Evolutionary conservation across 805 yeast genomes (phyloP).

Genomic region (Starmerella geochares): DNA sequence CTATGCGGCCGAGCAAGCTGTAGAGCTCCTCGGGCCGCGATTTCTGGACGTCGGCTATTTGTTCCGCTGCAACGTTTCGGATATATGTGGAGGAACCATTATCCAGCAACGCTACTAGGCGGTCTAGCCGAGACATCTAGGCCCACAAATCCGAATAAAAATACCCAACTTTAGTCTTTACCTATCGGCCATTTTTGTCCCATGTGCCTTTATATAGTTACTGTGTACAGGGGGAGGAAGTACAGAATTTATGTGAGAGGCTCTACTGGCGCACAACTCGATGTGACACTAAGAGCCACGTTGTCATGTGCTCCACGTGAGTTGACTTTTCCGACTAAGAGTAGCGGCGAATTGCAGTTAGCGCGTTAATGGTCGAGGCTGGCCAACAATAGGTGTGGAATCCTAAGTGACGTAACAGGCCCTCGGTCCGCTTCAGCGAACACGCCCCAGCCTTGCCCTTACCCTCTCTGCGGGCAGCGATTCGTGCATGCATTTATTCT

Average conservation of each 20-base stretch:
- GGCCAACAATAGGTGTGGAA: too few species aligned
- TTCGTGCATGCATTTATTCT: neutral
- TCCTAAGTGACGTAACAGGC: neutral
- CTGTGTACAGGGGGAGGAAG: neutral
- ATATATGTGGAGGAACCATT: constrained; percentile 92
- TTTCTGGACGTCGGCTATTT: constrained; percentile 83
- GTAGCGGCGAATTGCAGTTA: neutral
- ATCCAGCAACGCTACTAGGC: constrained; percentile 47
- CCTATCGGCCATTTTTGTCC: neutral
- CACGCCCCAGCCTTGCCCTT: neutral
- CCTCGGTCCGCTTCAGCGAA: too few species aligned
- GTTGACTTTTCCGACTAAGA: neutral
- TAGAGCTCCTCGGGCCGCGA: constrained; percentile 89
- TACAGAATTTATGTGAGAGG: constrained; percentile 7
- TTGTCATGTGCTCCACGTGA: neutral
- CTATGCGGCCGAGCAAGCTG: constrained; percentile 73
- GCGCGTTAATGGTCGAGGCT: neutral
- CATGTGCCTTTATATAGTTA: constrained; percentile 5
- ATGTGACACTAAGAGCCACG: constrained; percentile 3
- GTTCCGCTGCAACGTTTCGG: constrained; percentile 94
- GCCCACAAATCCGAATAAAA: neutral
- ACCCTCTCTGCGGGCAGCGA: neutral
- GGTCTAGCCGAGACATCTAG: constrained; percentile 28
- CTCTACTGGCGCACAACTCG: constrained; percentile 1
- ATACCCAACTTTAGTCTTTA: neutral